Conservation (phyloP, 257 asterid species). For the Ligustrum vulgare region DNA sequence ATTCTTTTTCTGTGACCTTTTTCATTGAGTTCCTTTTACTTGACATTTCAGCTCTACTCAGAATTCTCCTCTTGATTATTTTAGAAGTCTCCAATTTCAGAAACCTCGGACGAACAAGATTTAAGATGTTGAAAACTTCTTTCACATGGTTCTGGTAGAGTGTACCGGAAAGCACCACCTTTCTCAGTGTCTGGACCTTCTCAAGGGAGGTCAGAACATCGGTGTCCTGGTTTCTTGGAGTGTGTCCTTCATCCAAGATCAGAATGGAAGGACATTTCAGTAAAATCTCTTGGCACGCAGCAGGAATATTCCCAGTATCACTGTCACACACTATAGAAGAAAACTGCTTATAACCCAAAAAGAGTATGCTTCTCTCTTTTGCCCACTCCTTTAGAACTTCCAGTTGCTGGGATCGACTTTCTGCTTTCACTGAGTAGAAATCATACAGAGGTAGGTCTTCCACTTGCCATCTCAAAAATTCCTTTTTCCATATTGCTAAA, state of each 20-base stretch:
- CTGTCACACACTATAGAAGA: slow-evolving; percentile 78
- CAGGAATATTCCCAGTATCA: slow-evolving; percentile 44
- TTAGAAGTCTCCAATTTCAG: slow-evolving; percentile 36
- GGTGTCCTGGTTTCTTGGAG: slow-evolving; percentile 89
- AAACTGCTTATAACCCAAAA: slow-evolving; percentile 86
- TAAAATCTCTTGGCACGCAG: slow-evolving; percentile 63
- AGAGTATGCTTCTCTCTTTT: slow-evolving; percentile 65
- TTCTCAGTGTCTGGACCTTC: slow-evolving; percentile 60
- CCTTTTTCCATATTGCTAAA: slow-evolving; percentile 76
- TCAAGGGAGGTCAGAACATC: slow-evolving; percentile 86
- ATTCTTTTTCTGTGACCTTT: slow-evolving; percentile 39
- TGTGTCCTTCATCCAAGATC: slow-evolving; percentile 94
- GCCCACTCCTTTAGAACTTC: slow-evolving; percentile 52
- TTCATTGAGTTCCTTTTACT: slow-evolving; percentile 31
- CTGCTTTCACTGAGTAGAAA: background rate
- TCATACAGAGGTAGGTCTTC: slow-evolving; percentile 40
- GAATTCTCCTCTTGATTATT: slow-evolving; percentile 40
- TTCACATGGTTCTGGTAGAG: slow-evolving; percentile 54
- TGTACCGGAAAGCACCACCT: slow-evolving; percentile 31
- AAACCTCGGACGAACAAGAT: slow-evolving; percentile 55
- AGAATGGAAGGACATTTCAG: slow-evolving; percentile 70
- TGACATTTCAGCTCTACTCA: slow-evolving; percentile 33
- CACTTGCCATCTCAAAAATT: slow-evolving; percentile 87
- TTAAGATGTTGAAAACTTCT: slow-evolving; percentile 50
- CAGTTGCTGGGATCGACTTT: background rate